phyloP scores from a whole-genome alignment of 345 rosid species.

The Durio zibethinus region DNA sequence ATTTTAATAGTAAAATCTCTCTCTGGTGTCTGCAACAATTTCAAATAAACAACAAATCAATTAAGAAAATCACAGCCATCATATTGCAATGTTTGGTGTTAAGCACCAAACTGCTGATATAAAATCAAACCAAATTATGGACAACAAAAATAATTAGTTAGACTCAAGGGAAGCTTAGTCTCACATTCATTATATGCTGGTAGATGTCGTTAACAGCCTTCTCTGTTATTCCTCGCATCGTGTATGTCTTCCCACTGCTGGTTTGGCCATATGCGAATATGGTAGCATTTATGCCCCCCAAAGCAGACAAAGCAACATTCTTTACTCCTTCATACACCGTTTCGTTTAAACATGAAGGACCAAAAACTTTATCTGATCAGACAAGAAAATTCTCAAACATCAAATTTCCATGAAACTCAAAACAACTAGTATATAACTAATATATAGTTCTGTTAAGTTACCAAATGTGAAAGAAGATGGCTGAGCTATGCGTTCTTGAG shows the following conservation, averaged over 20 bases:
- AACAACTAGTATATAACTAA: background rate
- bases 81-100: background rate
- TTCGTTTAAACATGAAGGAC: slow-evolving; percentile 70
- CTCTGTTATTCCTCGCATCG: slow-evolving; percentile 99
- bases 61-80: background rate
- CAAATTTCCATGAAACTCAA: background rate
- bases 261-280: slow-evolving; percentile 99
- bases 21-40: slow-evolving; percentile 72
- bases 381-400: slow-evolving; percentile 11
- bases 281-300: slow-evolving; percentile 96
- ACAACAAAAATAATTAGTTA: slow-evolving; percentile 7
- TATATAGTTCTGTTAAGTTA: slow-evolving; percentile 26
- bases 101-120: background rate
- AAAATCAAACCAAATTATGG: background rate
- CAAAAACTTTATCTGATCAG: slow-evolving; percentile 86
- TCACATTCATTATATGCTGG: slow-evolving; percentile 74
- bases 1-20: slow-evolving; percentile 92
- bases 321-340: slow-evolving; percentile 94
- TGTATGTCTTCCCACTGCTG: slow-evolving; percentile 96
- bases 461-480: slow-evolving; percentile 83
- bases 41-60: slow-evolving; percentile 15
- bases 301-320: slow-evolving; percentile 92
- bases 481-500: slow-evolving; percentile 76
- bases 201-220: slow-evolving; percentile 96
- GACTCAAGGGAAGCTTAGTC: slow-evolving; percentile 17